Evolutionary conservation across 768 basidiomycete genomes (phyloP), one percentile per base, ranked within the genome.

Genomic region (Multifurca ochricompacta): DNA sequence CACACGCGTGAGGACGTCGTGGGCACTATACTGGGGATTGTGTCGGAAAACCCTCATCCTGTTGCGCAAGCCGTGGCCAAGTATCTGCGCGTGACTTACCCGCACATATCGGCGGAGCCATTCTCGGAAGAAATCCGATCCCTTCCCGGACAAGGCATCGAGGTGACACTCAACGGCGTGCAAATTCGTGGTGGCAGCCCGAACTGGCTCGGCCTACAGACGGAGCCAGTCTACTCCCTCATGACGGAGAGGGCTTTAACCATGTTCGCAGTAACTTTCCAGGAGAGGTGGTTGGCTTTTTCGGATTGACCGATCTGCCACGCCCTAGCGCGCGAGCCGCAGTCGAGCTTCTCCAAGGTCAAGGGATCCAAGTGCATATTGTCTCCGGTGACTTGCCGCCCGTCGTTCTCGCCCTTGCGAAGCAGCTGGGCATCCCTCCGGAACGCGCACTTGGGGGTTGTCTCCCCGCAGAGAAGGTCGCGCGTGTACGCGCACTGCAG

Each of bases 361-460:
- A 67, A 13, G 69, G 71, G 10, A 71, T 74, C 51, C 60, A 65
- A 14, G 69, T 77, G 25, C 72, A 70, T 50, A 74, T 82, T 59
- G 69, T 79, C 39, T 76, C 75, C 46, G 80, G 80, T 0, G 79
- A 82, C 58, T 72, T 74, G 45, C 61, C 59, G 21, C 59, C 64
- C 31, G 77, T 77, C 1, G 80, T 79, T 0, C 48, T 62, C 25
- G 66, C 72, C 4, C 68, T 77, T 21, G 77, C 72, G 0, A 42
- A 60, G 21, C 58, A 58, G 46, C 69, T 82, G 37, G 70, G 70
- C 28, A 69, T 80, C 36, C 59, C 68, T 0, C 42, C 63, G 8
- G 62, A 70, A 3, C 63, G 70, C 45, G 71, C 75, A 7, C 62
- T 64, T 16, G 76, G 75, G 0, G 69, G 69, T 4, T 77, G 76